Evolutionary conservation across 176 grass and related monocot genomes (phyloP), one percentile per base, ranked within the genome.

Genomic region (Rhynchospora breviuscula): DNA sequence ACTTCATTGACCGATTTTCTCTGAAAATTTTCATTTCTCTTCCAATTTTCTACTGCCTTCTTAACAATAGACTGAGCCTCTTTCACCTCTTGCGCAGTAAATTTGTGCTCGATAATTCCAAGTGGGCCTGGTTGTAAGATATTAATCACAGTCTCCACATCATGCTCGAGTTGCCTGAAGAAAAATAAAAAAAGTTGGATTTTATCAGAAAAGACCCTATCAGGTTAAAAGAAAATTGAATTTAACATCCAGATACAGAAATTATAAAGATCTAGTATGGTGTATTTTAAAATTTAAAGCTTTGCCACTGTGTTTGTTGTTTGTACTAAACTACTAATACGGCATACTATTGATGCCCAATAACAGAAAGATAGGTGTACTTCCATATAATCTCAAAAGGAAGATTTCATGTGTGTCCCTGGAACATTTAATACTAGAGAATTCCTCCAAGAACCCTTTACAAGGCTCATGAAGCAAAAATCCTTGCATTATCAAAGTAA

Each of bases 121-220:
- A 98, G 57, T 5, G 95, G 95, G 56, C 95, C 95, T 61, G 90
- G 95, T 60, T 88, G 87, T 54, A 98, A 86, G 59, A 98, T 87
- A 40, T 91, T 83, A 78, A 98, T 93, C 51, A 98, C 92, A 29
- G 92, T 98, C 67, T 98, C 95, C 18, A 98, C 82, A 82, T 98
- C 95, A 82, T 85, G 89, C 62, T 98, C 95, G 46, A 98, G 85
- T 81, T 94, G 87, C 87, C 95, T 98, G 85, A 33, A 87, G 61
- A 81, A 73, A 14, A 22, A n/a, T 51, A 33, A 44, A 82, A 82
- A 8, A 82, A 31, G 10, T 40, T n/a, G 12, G 6, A 82, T 52
- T 67, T 63, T 51, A 63, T 81, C 33, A 81, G 2, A 67, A 18
- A 14, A 22, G 62, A 67, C 5, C 61, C 19, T n/a, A 45, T 67